Percentiles rank a stretch among this genome's conserved stretches.
Evolutionary conservation across 1,284 basidiomycete genomes (phyloP).

Genomic region (Schizophyllum amplum): DNA sequence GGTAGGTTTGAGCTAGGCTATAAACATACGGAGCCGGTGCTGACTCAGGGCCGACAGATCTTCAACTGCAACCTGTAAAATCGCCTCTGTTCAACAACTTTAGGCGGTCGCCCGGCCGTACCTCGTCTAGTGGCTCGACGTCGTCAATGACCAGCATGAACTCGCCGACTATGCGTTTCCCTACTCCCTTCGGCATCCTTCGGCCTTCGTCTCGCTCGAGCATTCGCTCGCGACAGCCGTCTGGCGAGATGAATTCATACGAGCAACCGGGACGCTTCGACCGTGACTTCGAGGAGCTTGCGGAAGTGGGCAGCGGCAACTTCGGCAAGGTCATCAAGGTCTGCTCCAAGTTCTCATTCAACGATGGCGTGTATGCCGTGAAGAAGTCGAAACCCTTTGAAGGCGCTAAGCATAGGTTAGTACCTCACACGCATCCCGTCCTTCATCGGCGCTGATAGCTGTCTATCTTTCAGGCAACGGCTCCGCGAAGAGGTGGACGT

Average conservation of each 20-base stretch:
- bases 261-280: conserved; percentile 61
- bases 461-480: conserved; percentile 50
- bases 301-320: conserved; percentile 86
- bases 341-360: conserved; percentile 49
- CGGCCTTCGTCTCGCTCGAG: conserved; percentile 5
- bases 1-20: conserved; percentile 36
- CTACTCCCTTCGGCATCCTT: conserved; percentile 18
- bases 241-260: conserved; percentile 17
- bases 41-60: neutral
- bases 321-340: conserved; percentile 95
- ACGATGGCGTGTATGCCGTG: conserved; percentile 71
- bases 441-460: conserved; percentile 15
- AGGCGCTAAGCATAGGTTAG: conserved; percentile 85
- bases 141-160: conserved; percentile 8
- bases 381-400: conserved; percentile 94
- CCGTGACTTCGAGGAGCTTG: conserved; percentile 73
- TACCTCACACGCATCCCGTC: conserved; percentile 14
- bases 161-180: conserved; percentile 11
- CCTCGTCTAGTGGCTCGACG: conserved; percentile 3
- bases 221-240: conserved; percentile 23
- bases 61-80: neutral
- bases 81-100: neutral
- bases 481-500: conserved; percentile 95
- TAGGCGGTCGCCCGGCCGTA: conserved; percentile 11
- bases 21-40: conserved; percentile 13